Percentiles rank a stretch among this genome's conserved stretches.
Conservation (phyloP, 1,284 basidiomycete species). For the Lignosus rhinocerotis region DNA sequence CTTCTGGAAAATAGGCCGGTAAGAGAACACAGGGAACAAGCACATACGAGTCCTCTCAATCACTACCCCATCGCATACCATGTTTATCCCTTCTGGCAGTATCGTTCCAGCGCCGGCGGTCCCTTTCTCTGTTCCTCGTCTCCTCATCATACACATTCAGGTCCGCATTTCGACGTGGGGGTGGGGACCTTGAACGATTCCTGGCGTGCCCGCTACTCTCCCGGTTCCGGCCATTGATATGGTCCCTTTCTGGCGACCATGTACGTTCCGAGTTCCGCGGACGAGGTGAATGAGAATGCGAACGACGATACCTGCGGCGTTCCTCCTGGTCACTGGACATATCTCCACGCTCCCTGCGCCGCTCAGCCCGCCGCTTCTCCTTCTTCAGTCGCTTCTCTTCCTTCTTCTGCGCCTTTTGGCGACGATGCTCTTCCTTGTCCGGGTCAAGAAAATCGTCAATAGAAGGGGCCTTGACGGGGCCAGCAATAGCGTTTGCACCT, state of each 20-base stretch:
- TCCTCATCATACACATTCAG: slow-evolving; percentile 40
- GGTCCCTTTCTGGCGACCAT: neutral
- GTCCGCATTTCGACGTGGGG: slow-evolving; percentile 24
- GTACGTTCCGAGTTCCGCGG: slow-evolving; percentile 34
- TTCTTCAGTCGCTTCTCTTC: slow-evolving; percentile 58
- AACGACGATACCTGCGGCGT: slow-evolving; percentile 7
- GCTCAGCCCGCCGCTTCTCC: slow-evolving; percentile 42
- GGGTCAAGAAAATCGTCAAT: slow-evolving; percentile 34
- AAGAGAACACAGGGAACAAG: neutral
- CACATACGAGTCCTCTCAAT: slow-evolving; percentile 18
- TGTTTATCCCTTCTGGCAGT: slow-evolving; percentile 40
- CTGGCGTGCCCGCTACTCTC: neutral
- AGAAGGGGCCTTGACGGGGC: slow-evolving; percentile 28
- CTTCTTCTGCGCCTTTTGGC: slow-evolving; percentile 54
- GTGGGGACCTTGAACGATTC: slow-evolving; percentile 32
- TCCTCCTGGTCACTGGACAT: slow-evolving; percentile 12
- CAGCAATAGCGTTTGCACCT: slow-evolving; percentile 34
- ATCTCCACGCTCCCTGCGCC: slow-evolving; percentile 27
- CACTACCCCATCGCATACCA: slow-evolving; percentile 30
- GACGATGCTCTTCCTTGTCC: slow-evolving; percentile 58
- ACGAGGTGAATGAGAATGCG: slow-evolving; percentile 8
- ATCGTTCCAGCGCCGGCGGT: slow-evolving; percentile 53
- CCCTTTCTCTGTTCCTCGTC: slow-evolving; percentile 49
- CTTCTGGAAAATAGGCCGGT: neutral
- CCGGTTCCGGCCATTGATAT: neutral